Percentiles rank a stretch among this genome's conserved stretches.
phyloP scores from a whole-genome alignment of 2,329 filamentous ascomycete species.

The Fusarium proliferatum region DNA sequence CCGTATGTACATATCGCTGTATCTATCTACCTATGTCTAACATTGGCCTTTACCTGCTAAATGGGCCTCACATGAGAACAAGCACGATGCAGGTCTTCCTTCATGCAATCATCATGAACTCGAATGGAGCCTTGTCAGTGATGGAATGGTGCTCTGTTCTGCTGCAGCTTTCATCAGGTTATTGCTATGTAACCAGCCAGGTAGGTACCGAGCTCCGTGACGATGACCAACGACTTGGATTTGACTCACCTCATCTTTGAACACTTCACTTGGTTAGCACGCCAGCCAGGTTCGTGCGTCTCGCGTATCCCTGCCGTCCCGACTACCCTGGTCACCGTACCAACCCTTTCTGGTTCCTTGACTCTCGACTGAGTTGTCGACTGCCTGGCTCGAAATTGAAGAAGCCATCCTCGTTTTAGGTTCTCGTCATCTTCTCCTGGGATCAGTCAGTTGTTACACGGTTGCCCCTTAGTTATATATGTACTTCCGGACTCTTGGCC shows the following conservation, averaged over 20 bases:
- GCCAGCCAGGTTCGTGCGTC: slow-evolving; percentile 43
- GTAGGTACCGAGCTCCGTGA: slow-evolving; percentile 2
- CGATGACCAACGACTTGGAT: slow-evolving; percentile 30
- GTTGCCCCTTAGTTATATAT: neutral
- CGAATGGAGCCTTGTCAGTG: slow-evolving; percentile 14
- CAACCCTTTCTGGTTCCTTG: slow-evolving; percentile 33
- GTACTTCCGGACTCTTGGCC: neutral
- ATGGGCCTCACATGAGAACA: slow-evolving; percentile 11
- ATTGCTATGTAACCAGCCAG: neutral
- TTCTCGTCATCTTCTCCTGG: slow-evolving; percentile 8
- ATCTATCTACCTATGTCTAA: neutral
- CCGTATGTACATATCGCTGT: neutral
- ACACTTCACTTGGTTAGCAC: slow-evolving; percentile 36
- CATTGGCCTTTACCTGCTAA: neutral
- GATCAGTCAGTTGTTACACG: slow-evolving; percentile 2
- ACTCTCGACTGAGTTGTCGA: slow-evolving; percentile 23
- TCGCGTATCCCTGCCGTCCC: slow-evolving; percentile 44
- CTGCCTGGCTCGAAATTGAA: slow-evolving; percentile 17
- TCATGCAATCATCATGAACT: slow-evolving; percentile 20
- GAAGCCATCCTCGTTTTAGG: slow-evolving; percentile 28
- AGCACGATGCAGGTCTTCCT: neutral
- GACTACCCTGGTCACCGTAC: slow-evolving; percentile 40
- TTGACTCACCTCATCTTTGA: slow-evolving; percentile 31
- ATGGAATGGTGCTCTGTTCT: slow-evolving; percentile 1
- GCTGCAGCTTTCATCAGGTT: slow-evolving; percentile 9